These are phyloP conservation scores for Saccharomyces pastorianus DNA, from an alignment of 1,139 yeast species.

Conservation along the genomic window DNA sequence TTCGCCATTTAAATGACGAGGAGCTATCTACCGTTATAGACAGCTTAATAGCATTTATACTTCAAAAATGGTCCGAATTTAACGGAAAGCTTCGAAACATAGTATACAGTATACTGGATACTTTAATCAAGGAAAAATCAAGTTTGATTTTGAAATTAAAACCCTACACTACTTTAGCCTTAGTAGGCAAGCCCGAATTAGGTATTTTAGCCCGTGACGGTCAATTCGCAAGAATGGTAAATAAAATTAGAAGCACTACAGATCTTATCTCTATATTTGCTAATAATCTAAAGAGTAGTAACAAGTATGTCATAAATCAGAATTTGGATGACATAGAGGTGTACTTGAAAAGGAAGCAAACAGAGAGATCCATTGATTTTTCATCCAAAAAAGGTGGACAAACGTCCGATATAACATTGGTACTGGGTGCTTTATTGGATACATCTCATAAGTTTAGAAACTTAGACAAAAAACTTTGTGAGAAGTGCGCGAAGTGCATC, in stretches of 20 bases:
- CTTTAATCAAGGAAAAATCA: constrained; percentile 54
- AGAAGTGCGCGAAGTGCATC: constrained; percentile 60
- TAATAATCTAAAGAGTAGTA: constrained; percentile 33
- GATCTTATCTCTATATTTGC: constrained; percentile 26
- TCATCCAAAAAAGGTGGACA: constrained; percentile 10
- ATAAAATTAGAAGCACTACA: constrained; percentile 17
- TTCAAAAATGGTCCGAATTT: constrained; percentile 57
- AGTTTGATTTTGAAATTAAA: constrained; percentile 36
- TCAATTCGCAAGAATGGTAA: constrained; percentile 34
- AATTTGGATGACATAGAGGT: constrained; percentile 60
- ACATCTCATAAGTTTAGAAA: constrained; percentile 52
- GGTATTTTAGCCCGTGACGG: constrained; percentile 34
- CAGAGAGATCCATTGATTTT: constrained; percentile 14
- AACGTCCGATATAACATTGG: constrained; percentile 24
- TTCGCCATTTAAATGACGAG: constrained; percentile 42
- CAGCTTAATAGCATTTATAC: constrained; percentile 46
- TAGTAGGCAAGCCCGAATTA: constrained; percentile 21
- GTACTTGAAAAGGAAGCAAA: constrained; percentile 36
- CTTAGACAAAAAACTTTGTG: constrained; percentile 43
- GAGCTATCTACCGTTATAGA: constrained; percentile 51
- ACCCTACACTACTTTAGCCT: constrained; percentile 28
- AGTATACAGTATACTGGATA: constrained; percentile 64
- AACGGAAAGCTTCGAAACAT: constrained; percentile 40
- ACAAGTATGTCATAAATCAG: constrained; percentile 70
- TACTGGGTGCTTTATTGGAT: constrained; percentile 50